Base-by-base conservation (phyloP, 2,329 filamentous ascomycete species). In the Colletotrichum godetiae region DNA sequence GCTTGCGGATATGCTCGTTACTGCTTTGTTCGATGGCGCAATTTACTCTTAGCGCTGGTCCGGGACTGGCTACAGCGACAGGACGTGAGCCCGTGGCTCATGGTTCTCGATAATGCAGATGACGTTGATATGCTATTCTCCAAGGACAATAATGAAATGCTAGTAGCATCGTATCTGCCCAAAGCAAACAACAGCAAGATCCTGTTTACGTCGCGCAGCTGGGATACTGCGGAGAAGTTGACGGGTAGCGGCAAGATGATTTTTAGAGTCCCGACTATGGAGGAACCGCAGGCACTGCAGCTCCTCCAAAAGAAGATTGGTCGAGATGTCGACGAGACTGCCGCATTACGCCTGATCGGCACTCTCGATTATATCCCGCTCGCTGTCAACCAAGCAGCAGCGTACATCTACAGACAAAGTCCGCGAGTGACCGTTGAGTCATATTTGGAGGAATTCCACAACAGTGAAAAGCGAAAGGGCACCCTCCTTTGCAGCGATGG, bases 401-500 rank as follows among this genome's bases (percentile, higher is more conserved):
- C 81, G 0, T 84, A 82, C 12, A 83, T 84, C 0, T 80, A 82
- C 6, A 78, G n/a, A 12, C 77, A 82, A 27, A 73, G 82, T 22
- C 31, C 31, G 7, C 59, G 31, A 0, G 80, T 81, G 10, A 65
- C 77, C 0, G 62, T 80, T 13, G 5, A 3, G 0, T 42, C 76
- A 11, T 84, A 84, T 4, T 15, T 84, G 0, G 46, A 77, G 8
- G 76, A 82, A 0, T 55, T 83, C 0, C 70, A 76, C 2, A 64
- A 75, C n/a, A 78, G 75, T 58, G 77, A 80, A 29, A 10, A 76
- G 3, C 35, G 73, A 10, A 35, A 79, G 0, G 46, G 79, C 0
- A 68, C 77, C 0, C 64, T 80, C 1, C 70, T 84, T 3, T 78
- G 73, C 3, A 65, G 58, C 37, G 46, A 74, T 8, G 56, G 22